A percentile compares a stretch with the other conserved stretches of the same genome.
Conservation (phyloP, 768 basidiomycete species). For the Pleurotus tuoliensis region DNA sequence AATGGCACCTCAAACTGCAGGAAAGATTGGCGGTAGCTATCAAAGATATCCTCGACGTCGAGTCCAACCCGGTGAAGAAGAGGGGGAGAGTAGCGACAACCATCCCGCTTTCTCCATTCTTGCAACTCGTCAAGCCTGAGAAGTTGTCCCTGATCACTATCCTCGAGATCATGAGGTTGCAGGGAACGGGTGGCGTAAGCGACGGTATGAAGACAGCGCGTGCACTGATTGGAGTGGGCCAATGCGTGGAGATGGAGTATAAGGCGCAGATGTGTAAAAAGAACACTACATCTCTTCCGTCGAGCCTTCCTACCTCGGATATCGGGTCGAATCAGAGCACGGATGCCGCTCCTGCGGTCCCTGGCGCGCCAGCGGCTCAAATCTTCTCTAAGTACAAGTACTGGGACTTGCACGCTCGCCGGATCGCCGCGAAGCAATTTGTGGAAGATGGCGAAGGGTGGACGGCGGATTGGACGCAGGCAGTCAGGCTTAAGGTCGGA, state of each 20-base stretch:
- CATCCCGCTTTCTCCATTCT: conserved; percentile 56
- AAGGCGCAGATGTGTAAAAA: conserved; percentile 75
- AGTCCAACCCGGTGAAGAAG: conserved; percentile 14
- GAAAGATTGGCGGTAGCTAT: conserved; percentile 49
- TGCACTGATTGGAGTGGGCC: conserved; percentile 75
- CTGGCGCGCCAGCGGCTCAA: conserved; percentile 18
- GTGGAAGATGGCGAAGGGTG: conserved; percentile 65
- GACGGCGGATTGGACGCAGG: conserved; percentile 82
- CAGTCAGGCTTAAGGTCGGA: conserved; percentile 72
- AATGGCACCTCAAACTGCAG: conserved; percentile 70
- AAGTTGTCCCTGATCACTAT: conserved; percentile 87
- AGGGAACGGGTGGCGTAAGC: conserved; percentile 69
- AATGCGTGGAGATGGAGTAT: conserved; percentile 87
- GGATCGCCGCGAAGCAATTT: conserved; percentile 61
- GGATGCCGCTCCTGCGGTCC: neutral
- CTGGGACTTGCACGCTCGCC: conserved; percentile 54
- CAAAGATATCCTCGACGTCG: conserved; percentile 34
- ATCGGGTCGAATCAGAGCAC: neutral
- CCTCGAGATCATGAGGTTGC: conserved; percentile 80
- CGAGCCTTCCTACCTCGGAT: conserved; percentile 17
- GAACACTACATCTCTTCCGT: conserved; percentile 51
- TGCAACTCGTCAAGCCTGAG: conserved; percentile 69
- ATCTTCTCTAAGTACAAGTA: conserved; percentile 64
- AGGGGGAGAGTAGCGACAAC: neutral
- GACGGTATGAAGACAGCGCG: conserved; percentile 90